phyloP scores from a whole-genome alignment of 2,329 filamentous ascomycete genomes.

The Cladophialophora immunda region DNA sequence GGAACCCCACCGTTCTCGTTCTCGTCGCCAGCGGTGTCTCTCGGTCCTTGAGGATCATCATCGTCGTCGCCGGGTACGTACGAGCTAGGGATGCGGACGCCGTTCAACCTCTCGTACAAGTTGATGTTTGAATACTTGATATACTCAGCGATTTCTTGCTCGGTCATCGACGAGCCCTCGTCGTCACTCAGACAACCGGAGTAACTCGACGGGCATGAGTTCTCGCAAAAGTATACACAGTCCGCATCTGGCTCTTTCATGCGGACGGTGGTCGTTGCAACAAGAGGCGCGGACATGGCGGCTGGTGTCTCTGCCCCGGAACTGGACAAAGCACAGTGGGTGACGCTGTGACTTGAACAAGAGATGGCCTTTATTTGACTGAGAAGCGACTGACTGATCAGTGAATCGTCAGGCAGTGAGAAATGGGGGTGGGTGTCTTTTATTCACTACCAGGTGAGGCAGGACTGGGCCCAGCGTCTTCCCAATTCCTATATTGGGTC shows the following conservation, averaged over 20 bases:
- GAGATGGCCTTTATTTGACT: background rate
- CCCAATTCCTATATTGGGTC: too few species aligned
- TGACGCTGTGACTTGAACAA: background rate
- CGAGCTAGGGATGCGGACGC: slow-evolving; percentile 21
- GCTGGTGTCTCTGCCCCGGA: background rate
- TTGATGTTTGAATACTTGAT: slow-evolving; percentile 17
- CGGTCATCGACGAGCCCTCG: slow-evolving; percentile 18
- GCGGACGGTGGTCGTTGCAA: too few species aligned
- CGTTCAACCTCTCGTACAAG: slow-evolving; percentile 23
- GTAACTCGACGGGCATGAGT: slow-evolving; percentile 22
- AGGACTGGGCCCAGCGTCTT: background rate
- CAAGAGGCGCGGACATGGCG: background rate
- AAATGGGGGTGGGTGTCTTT: background rate
- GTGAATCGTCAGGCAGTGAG: background rate
- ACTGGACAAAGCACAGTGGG: background rate
- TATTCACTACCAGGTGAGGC: slow-evolving; percentile 17
- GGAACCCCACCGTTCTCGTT: background rate
- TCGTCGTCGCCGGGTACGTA: slow-evolving; percentile 15
- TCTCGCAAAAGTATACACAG: slow-evolving; percentile 25
- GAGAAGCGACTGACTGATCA: background rate
- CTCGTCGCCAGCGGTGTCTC: background rate
- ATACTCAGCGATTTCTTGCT: slow-evolving; percentile 24
- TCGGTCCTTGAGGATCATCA: background rate
- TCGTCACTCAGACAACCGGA: slow-evolving; percentile 26
- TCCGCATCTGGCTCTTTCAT: slow-evolving; percentile 10